Evolutionary conservation across 2,329 filamentous ascomycete species (phyloP).

Genomic region (Claviceps arundinis): DNA sequence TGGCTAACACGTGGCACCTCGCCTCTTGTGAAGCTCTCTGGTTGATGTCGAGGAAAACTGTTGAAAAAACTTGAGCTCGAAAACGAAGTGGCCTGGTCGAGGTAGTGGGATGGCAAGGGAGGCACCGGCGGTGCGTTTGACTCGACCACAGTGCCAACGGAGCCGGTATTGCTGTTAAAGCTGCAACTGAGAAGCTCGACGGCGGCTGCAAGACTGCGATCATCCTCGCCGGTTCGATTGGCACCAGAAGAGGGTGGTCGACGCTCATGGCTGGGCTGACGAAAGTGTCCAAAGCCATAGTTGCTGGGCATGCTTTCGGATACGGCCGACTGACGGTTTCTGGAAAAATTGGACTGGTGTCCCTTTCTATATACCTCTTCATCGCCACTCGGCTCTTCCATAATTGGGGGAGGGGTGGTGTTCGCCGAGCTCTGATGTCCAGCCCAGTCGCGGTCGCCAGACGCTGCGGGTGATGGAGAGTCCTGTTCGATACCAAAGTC

Average conservation of each 20-base stretch:
- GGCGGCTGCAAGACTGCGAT: constrained; percentile 77
- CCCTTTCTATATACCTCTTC: constrained; percentile 40
- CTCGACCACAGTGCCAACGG: constrained; percentile 46
- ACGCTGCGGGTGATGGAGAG: constrained; percentile 69
- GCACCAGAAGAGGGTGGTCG: constrained; percentile 70
- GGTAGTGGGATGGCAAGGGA: constrained; percentile 67
- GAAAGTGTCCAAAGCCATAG: constrained; percentile 44
- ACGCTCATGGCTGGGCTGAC: constrained; percentile 61
- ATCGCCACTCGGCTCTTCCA: constrained; percentile 46
- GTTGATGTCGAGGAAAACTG: constrained; percentile 46
- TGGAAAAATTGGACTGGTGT: constrained; percentile 49
- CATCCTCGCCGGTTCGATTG: constrained; percentile 64
- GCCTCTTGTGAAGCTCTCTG: constrained; percentile 53
- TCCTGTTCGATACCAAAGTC: constrained; percentile 68
- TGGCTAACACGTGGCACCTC: constrained; percentile 34
- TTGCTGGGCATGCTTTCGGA: constrained; percentile 33
- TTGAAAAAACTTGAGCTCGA: constrained; percentile 49
- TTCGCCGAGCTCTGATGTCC: constrained; percentile 75
- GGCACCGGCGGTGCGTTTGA: constrained; percentile 77
- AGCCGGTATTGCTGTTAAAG: constrained; percentile 62
- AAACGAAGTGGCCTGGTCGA: constrained; percentile 45
- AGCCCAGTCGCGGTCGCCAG: constrained; percentile 65
- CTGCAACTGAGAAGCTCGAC: constrained; percentile 85
- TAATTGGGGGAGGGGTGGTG: constrained; percentile 78
- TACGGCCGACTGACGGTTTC: constrained; percentile 65